Base-by-base conservation (phyloP, 1,284 basidiomycete species). In the Anthracocystis panici-leucophaei region DNA sequence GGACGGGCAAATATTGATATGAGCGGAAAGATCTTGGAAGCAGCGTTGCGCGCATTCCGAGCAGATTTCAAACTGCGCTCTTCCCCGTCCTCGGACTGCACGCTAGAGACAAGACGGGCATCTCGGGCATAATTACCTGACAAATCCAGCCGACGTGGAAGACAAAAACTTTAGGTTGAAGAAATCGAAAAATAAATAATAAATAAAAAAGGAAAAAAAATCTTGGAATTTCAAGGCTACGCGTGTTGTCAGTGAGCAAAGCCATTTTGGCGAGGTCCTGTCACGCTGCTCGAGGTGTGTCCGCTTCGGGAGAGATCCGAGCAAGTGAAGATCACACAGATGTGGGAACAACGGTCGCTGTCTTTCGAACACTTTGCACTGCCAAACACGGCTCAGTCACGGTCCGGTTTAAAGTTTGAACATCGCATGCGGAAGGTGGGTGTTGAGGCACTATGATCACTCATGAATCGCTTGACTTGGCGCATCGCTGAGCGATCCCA, bases 171-270 rank as follows among this genome's bases (percentile, higher is more conserved):
- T 46, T 6, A 29, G 25, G 23, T 44, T 44, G 8, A 52, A 49
- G 20, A 31, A 33, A 49, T n/a, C 18, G 7, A 49, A 16, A 27
- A 27, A 16, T 38, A 38, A 16, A 38, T 14, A 38, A 38, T 33
- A 33, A 33, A 33, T 29, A 27, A 48, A 48, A 27, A 27, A 27
- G 27, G 27, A 27, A 27, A 27, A 4, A 3, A 27, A 27, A 27
- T 27, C 4, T 27, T 31, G 7, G 46, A 49, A 31, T 49, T 49
- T 49, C 29, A 18, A 31, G 48, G 48, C 48, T 49, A 49, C 48
- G 48, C 48, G 48, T 49, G 49, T 16, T 25, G 33, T 51, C 49
- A 51, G 31, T 20, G 21, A 51, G 33, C 20, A 27, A 27, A 7
- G 29, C 48, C n/a, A 7, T 14, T n/a, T 35, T 35, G 49, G 46